Evolutionary conservation across 441 rosid genomes (phyloP), one percentile per base, ranked within the genome.

Genomic region (Metrosideros polymorpha): DNA sequence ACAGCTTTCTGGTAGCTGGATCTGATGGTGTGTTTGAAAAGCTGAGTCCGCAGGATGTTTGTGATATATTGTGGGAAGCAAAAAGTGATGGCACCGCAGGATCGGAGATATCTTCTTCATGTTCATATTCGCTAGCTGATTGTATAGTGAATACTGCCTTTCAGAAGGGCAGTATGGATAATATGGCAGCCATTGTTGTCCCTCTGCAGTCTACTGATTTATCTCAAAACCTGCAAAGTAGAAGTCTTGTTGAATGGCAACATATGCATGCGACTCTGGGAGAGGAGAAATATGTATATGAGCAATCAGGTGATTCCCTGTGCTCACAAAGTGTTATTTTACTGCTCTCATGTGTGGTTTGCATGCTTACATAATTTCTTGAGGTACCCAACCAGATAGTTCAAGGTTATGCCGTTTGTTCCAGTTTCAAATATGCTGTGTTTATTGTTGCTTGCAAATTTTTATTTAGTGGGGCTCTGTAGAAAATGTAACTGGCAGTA

Each of bases 21-120:
- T 92, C 99, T 39, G 99, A 97, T 93, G 99, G 99, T 83, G 87
- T 97, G 88, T 96, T 97, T 91, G 99, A 96, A 90, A 95, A 93
- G 88, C 85, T 94, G 92, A 91, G 94, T 87, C 89, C 93, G 89
- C 97, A 95, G 88, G 97, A 95, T 66, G 98, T 94, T 82, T 96
- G 99, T 86, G 98, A 97, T 92, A 84, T 94, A 90, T 88, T 97
- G 53, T 91, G 94, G 96, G 97, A 94, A 89, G 92, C 89, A 82
- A 91, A 90, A 39, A 85, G 87, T 55, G 90, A 88, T 84, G 93
- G 89, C 83, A 88, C 88, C 39, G 83, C 88, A 84, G 88, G 91
- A 77, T 88, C 92, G 19, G 92, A 91, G 84, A 66, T 91, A 49
- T 89, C 98, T 91, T 90, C 97, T 82, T 90, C 95, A 84, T 96